Conservation (phyloP, 768 basidiomycete species). For the Auricularia sp. region DNA sequence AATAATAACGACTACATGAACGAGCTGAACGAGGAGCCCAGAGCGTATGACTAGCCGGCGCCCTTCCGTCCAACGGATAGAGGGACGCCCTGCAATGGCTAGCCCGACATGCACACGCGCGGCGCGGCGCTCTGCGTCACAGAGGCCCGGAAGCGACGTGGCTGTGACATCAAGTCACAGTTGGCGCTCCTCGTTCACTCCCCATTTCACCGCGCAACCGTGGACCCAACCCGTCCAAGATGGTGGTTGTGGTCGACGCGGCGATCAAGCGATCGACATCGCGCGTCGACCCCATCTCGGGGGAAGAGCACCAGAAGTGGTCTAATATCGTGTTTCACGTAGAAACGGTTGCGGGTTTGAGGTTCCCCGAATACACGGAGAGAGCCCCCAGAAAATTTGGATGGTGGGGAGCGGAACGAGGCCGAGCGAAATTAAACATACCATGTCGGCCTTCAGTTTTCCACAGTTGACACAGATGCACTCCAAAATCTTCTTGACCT, state of each 20-base stretch:
- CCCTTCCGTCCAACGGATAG: background rate
- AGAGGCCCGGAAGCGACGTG: slow-evolving; percentile 39
- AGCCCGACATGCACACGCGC: slow-evolving; percentile 19
- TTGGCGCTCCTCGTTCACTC: slow-evolving; percentile 94
- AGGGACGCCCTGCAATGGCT: slow-evolving; percentile 22
- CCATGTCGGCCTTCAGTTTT: slow-evolving; percentile 92
- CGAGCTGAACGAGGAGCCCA: slow-evolving; percentile 22
- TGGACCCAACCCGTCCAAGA: slow-evolving; percentile 57
- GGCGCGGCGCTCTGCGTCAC: slow-evolving; percentile 63
- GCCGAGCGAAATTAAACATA: slow-evolving; percentile 76
- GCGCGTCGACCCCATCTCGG: slow-evolving; percentile 63
- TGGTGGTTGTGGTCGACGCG: slow-evolving; percentile 45
- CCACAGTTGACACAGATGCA: slow-evolving; percentile 98
- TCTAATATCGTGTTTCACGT: slow-evolving; percentile 37
- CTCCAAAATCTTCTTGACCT: slow-evolving; percentile 99
- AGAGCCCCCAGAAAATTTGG: slow-evolving; percentile 98
- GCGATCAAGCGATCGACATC: slow-evolving; percentile 94
- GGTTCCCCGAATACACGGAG: slow-evolving; percentile 85
- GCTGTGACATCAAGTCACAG: slow-evolving; percentile 29
- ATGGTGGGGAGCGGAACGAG: slow-evolving; percentile 88
- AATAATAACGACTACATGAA: background rate
- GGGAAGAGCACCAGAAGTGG: slow-evolving; percentile 76
- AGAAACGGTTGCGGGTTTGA: slow-evolving; percentile 77
- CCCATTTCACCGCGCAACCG: slow-evolving; percentile 91
- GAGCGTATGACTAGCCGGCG: background rate